These are phyloP conservation scores for Nakataea oryzae DNA, from an alignment of 2,329 filamentous ascomycete species.

Conservation along the genomic window DNA sequence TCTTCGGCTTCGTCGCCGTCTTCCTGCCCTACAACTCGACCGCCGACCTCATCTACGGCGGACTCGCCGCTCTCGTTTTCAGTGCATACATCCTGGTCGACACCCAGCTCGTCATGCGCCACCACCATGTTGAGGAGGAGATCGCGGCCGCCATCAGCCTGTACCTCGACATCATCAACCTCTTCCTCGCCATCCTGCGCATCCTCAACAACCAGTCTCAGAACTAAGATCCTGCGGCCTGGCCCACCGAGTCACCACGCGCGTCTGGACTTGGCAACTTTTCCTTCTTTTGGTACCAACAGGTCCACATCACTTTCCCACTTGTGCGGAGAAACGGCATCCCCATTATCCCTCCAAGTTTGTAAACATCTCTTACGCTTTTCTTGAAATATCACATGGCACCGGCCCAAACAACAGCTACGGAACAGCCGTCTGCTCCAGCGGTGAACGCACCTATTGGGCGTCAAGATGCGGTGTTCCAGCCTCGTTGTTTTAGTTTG, in stretches of 20 bases:
- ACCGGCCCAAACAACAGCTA: neutral
- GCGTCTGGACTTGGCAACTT: too few relatives aligned
- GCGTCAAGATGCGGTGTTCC: too few relatives aligned
- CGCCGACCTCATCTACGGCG: slow-evolving; percentile 77
- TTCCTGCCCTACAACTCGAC: slow-evolving; percentile 82
- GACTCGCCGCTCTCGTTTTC: slow-evolving; percentile 76
- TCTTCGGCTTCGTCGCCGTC: slow-evolving; percentile 86
- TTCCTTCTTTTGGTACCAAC: too few relatives aligned
- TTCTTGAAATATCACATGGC: neutral
- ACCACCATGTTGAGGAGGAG: slow-evolving; percentile 97
- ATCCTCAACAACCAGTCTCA: slow-evolving; percentile 89
- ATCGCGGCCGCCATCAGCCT: slow-evolving; percentile 91
- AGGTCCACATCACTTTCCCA: too few relatives aligned
- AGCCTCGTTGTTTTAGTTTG: neutral
- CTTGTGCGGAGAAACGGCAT: neutral
- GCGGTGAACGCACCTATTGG: too few relatives aligned
- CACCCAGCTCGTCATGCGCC: slow-evolving; percentile 88
- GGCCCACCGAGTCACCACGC: neutral
- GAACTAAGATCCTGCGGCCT: slow-evolving; percentile 47
- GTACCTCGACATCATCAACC: slow-evolving; percentile 92
- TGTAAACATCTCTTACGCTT: neutral
- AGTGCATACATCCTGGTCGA: slow-evolving; percentile 92
- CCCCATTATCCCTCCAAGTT: neutral
- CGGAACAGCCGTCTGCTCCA: neutral
- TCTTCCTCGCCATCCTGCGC: slow-evolving; percentile 90